A percentile compares a stretch with the other conserved stretches of the same genome.
Conservation (phyloP, 768 basidiomycete species). For the Saitozyma podzolica region DNA sequence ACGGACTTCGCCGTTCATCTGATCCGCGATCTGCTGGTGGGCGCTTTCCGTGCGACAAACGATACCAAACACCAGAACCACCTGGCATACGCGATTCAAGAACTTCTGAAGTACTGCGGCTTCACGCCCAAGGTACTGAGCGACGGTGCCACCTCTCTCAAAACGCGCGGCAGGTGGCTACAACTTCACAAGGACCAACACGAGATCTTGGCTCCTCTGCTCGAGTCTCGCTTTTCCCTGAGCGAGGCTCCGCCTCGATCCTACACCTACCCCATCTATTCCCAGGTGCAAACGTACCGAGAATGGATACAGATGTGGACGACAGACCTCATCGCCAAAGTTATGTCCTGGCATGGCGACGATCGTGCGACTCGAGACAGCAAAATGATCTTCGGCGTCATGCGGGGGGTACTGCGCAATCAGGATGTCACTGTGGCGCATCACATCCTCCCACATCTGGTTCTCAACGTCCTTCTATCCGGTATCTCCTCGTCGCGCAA, state of each 20-base stretch:
- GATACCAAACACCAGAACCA: constrained; percentile 88
- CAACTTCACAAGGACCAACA: constrained; percentile 75
- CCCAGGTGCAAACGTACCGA: constrained; percentile 73
- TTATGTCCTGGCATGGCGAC: constrained; percentile 45
- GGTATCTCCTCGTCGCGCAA: constrained; percentile 64
- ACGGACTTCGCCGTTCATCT: constrained; percentile 79
- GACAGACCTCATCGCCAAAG: constrained; percentile 66
- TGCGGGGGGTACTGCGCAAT: constrained; percentile 70
- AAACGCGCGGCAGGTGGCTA: constrained; percentile 75
- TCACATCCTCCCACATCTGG: constrained; percentile 85
- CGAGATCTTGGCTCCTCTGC: constrained; percentile 80
- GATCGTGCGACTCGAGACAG: constrained; percentile 54
- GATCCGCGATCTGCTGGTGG: constrained; percentile 79
- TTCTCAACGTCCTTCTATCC: constrained; percentile 78
- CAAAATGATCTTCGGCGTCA: constrained; percentile 70
- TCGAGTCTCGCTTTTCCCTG: constrained; percentile 59
- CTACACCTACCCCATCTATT: constrained; percentile 73
- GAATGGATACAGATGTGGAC: constrained; percentile 97
- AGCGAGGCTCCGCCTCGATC: constrained; percentile 54
- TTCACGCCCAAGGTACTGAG: constrained; percentile 75
- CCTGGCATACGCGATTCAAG: constrained; percentile 88
- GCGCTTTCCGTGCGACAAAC: constrained; percentile 87
- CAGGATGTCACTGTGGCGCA: constrained; percentile 95
- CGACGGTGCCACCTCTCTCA: constrained; percentile 59
- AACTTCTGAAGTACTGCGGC: constrained; percentile 79